Conservation (phyloP, 305 asterid genomes). For the Fraxinus velutina region DNA sequence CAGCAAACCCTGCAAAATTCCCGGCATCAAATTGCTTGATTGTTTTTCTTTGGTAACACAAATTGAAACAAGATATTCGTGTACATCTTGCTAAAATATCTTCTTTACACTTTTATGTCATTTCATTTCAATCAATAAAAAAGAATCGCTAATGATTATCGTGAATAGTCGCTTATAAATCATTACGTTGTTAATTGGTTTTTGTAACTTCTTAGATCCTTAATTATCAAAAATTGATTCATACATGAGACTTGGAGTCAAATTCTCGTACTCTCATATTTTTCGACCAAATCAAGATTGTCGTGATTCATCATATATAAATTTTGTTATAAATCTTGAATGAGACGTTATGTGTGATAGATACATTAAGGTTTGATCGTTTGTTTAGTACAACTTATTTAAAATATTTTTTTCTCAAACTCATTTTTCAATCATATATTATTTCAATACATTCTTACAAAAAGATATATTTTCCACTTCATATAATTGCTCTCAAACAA, state of each 20-base stretch:
- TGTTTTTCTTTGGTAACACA: not conserved
- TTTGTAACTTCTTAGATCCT: not conserved
- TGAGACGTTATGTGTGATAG: no score
- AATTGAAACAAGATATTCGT: constrained; percentile 26
- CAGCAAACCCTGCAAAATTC: constrained; percentile 16
- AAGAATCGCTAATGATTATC: not conserved
- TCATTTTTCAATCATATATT: no score
- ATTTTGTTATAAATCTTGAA: not conserved
- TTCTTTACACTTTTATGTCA: constrained; percentile 14
- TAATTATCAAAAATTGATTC: not conserved
- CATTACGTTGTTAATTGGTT: not conserved
- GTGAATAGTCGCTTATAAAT: not conserved
- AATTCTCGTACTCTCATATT: not conserved
- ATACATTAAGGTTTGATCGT: not conserved
- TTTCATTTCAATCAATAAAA: constrained; percentile 21
- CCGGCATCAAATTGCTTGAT: not conserved
- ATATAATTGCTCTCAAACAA: no score
- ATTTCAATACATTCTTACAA: no score
- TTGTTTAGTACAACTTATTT: no score
- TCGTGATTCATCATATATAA: no score
- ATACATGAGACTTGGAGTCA: not conserved
- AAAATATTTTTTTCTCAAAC: no score
- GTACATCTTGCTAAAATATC: constrained; percentile 10
- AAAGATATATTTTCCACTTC: no score
- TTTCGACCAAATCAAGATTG: no score